phyloP scores from a whole-genome alignment of 2,329 filamentous ascomycete genomes.

The Pyricularia grisea region DNA sequence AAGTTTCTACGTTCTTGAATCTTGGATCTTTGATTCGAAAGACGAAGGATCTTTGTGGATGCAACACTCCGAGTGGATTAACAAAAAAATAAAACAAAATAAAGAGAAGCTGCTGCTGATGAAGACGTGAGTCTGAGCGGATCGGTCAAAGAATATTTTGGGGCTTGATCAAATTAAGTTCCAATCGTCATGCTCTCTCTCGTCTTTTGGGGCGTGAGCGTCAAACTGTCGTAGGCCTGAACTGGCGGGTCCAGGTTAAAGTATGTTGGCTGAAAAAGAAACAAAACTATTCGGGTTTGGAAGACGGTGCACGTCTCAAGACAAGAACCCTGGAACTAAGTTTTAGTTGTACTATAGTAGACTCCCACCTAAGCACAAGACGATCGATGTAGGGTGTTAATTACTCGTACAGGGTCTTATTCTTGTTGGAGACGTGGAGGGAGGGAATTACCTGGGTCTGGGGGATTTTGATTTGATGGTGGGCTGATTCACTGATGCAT shows the following conservation, averaged over 20 bases:
- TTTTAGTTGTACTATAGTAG: not conserved
- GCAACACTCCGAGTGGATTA: no score
- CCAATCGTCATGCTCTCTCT: not conserved
- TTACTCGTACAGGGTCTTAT: not conserved
- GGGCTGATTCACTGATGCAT: conserved; percentile 1
- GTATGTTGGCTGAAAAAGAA: not conserved
- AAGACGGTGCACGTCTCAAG: not conserved
- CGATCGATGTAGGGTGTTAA: not conserved
- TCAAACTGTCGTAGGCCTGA: not conserved
- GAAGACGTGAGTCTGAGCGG: not conserved
- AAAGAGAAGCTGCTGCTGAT: not conserved
- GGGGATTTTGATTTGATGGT: not conserved
- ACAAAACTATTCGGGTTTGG: not conserved
- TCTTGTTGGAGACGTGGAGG: not conserved
- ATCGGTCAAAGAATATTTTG: not conserved
- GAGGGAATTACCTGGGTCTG: not conserved
- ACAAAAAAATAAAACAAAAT: no score
- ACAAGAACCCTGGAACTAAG: not conserved
- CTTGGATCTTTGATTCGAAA: not conserved
- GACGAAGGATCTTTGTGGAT: not conserved
- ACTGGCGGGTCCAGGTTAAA: not conserved
- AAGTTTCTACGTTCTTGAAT: not conserved
- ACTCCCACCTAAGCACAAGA: not conserved
- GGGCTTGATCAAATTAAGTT: not conserved
- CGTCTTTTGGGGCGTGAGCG: not conserved